Evolutionary conservation across 192 early-diverging fungal genomes (phyloP), one percentile per base, ranked within the genome.

Genomic region (Entomortierella beljakovae): DNA sequence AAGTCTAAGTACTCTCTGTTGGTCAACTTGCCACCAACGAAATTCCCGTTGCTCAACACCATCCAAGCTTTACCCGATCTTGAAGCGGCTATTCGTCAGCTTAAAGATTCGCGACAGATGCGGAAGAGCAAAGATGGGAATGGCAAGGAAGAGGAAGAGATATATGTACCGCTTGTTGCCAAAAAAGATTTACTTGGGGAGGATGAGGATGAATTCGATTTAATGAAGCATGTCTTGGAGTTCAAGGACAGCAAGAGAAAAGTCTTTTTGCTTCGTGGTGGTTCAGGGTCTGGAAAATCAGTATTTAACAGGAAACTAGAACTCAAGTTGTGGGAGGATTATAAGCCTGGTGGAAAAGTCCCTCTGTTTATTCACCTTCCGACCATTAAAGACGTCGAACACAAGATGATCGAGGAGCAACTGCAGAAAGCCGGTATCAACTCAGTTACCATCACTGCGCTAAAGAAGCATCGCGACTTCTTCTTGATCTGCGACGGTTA

Each of bases 401-500:
- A 61, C 2, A 18, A 49, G 18, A n/a, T 61, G n/a, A 48, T 61
- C 7, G 28, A 5, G 3, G 48, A 61, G 22, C 59, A 48, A 6
- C 29, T 61, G 22, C 28, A 1, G 25, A 29, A 26, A 6, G 9
- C 10, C 6, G 23, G 18, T 15, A 48, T 61, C 20, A 46, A 40
- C 10, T 40, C 29, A 2, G 22, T 22, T 1, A 15, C 28, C 28
- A 61, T 61, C n/a, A 22, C 6, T 1, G 59, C 43, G 6, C 28
- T 61, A 0, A 61, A 42, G 18, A 15, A 61, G 15, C 38, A 22
- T 10, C 43, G 43, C 4, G 10, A 37, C 1, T 65, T 65, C 11
- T 34, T 54, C 35, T 52, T 65, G 35, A 65, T 55, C 20, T 65
- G 63, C 10, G 63, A 65, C 25, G 63, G 63, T 6, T 65, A 55